A percentile compares a stretch with the other conserved stretches of the same genome.
phyloP scores from a whole-genome alignment of 495 filamentous ascomycete genomes.

The Umbilicaria muhlenbergii region DNA sequence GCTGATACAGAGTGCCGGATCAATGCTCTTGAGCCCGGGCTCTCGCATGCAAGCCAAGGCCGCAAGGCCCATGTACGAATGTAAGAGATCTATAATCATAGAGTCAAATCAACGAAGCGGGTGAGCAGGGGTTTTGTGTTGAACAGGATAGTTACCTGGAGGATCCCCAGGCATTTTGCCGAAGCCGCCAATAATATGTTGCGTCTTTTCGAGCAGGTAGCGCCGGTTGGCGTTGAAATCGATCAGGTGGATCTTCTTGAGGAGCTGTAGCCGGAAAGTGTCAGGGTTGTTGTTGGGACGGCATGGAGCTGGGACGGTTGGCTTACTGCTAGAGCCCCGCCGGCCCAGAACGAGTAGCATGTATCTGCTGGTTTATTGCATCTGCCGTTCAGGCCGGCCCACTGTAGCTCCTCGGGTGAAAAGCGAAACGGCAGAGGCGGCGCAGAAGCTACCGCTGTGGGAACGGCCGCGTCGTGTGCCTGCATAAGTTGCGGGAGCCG shows the following conservation, averaged over 20 bases:
- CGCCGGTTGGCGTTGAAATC: slow-evolving; percentile 43
- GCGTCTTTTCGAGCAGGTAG: slow-evolving; percentile 78
- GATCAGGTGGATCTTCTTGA: slow-evolving; percentile 46
- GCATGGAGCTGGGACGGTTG: not conserved
- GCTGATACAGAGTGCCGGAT: slow-evolving; percentile 55
- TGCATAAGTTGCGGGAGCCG: no score
- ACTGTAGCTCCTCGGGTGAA: slow-evolving; percentile 26
- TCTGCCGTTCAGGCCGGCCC: slow-evolving; percentile 70
- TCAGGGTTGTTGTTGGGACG: slow-evolving; percentile 4
- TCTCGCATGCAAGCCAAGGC: slow-evolving; percentile 54
- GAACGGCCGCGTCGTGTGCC: no score
- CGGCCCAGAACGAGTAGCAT: slow-evolving; percentile 88
- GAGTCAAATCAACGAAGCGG: slow-evolving; percentile 1
- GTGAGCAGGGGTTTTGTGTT: not conserved
- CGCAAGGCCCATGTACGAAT: slow-evolving; percentile 77
- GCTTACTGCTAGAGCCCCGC: slow-evolving; percentile 48
- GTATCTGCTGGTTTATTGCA: slow-evolving; percentile 83
- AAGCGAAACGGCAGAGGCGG: slow-evolving; percentile 4
- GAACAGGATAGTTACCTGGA: slow-evolving; percentile 36
- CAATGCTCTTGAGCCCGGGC: slow-evolving; percentile 42
- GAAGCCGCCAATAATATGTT: slow-evolving; percentile 84
- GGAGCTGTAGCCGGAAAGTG: slow-evolving; percentile 31
- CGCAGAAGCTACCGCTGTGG: no score
- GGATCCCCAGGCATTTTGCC: slow-evolving; percentile 64
- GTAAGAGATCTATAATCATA: slow-evolving; percentile 53